phyloP scores from a whole-genome alignment of 2,329 filamentous ascomycete genomes.

The Geosmithia putterillii region DNA sequence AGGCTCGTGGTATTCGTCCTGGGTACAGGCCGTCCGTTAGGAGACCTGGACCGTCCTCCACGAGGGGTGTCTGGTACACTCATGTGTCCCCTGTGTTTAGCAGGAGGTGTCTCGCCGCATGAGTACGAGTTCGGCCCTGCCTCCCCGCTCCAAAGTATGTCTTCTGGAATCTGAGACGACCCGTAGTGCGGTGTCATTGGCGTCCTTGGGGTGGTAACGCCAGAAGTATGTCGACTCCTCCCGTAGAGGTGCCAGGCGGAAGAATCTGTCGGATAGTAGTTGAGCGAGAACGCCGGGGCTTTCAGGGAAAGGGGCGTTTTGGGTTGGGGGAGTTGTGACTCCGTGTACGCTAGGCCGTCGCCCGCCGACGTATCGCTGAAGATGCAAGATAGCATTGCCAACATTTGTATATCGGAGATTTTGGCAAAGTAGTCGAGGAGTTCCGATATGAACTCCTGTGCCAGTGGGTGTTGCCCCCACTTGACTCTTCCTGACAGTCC shows the following conservation, averaged over 20 bases:
- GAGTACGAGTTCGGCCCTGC: slow-evolving; percentile 46
- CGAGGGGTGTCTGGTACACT: slow-evolving; percentile 38
- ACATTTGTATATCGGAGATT: slow-evolving; percentile 54
- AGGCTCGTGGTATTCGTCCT: slow-evolving; percentile 25
- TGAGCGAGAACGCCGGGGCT: slow-evolving; percentile 52
- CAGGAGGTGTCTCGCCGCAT: slow-evolving; percentile 49
- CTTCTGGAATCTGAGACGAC: slow-evolving; percentile 45
- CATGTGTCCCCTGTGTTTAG: slow-evolving; percentile 7
- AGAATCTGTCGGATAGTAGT: slow-evolving; percentile 51
- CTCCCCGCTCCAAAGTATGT: slow-evolving; percentile 38
- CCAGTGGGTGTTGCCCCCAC: slow-evolving; percentile 56
- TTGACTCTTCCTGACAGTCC: slow-evolving; percentile 47
- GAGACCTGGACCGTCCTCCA: not conserved
- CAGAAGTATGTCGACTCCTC: slow-evolving; percentile 41
- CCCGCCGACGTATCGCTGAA: slow-evolving; percentile 49
- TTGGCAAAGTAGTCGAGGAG: slow-evolving; percentile 53
- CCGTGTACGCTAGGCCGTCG: slow-evolving; percentile 43
- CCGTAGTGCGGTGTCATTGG: slow-evolving; percentile 42
- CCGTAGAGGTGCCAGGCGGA: slow-evolving; percentile 39
- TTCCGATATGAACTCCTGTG: slow-evolving; percentile 45
- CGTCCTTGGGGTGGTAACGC: slow-evolving; percentile 43
- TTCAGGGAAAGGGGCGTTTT: slow-evolving; percentile 54
- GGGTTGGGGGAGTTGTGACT: slow-evolving; percentile 41
- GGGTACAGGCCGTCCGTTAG: not conserved
- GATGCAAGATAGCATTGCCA: slow-evolving; percentile 59